Evolutionary conservation across 139 green algal genomes (phyloP).

Genomic region (Pedinophyceae sp.): DNA sequence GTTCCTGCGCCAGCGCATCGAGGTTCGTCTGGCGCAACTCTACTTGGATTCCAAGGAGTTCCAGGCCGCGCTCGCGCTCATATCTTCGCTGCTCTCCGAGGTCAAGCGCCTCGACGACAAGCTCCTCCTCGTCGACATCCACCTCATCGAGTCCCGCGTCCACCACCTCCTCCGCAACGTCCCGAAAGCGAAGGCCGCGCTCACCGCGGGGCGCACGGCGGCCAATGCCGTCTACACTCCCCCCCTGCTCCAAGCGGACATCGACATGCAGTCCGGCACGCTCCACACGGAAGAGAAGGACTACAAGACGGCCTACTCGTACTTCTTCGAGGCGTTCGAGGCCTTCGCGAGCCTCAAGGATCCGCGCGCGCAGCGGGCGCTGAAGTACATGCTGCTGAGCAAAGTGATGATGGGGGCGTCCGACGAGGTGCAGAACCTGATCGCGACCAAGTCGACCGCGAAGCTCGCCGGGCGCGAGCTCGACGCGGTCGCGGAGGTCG

Average conservation of each 20-base stretch:
- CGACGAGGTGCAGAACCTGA: conserved; percentile 64
- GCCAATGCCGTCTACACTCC: conserved; percentile 96
- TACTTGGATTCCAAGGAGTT: conserved; percentile 71
- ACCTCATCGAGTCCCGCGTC: conserved; percentile 77
- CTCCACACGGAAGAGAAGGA: conserved; percentile 95
- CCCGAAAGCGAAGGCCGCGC: conserved; percentile 77
- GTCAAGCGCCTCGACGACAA: conserved; percentile 98
- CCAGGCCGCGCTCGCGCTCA: conserved; percentile 48
- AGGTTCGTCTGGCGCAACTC: conserved; percentile 72
- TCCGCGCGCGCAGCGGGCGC: conserved; percentile 45
- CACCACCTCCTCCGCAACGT: conserved; percentile 82
- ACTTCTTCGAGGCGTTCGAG: conserved; percentile 99
- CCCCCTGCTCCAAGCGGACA: conserved; percentile 51
- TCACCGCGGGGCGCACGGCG: conserved; percentile 85
- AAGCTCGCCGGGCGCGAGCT: conserved; percentile 67
- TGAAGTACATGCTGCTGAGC: conserved; percentile 98
- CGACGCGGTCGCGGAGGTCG: conserved; percentile 81
- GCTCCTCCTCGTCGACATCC: conserved; percentile 94
- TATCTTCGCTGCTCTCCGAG: conserved; percentile 67
- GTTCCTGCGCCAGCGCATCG: conserved; percentile 91
- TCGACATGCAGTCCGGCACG: conserved; percentile 79
- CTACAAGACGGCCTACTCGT: conserved; percentile 95
- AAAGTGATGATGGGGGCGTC: conserved; percentile 63
- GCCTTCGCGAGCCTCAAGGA: conserved; percentile 62
- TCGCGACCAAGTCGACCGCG: conserved; percentile 77